Evolutionary conservation across 2,329 filamentous ascomycete genomes (phyloP).

Genomic region (Blastomyces silverae): DNA sequence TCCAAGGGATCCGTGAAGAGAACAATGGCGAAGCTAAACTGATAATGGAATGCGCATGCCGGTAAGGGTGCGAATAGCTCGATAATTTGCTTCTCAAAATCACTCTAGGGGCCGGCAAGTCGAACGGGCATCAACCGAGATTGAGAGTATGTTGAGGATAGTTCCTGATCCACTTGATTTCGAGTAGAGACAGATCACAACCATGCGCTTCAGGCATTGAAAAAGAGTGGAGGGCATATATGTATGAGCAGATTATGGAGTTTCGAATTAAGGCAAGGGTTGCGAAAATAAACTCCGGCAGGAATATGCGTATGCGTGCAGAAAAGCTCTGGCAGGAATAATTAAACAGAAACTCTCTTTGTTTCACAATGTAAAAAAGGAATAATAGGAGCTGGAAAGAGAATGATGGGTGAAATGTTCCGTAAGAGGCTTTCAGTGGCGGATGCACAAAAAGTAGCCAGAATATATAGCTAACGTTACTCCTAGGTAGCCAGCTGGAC

Average conservation of each 20-base stretch:
- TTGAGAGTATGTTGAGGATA: not conserved
- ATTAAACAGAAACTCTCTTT: not conserved
- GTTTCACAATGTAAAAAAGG: slow-evolving; percentile 8
- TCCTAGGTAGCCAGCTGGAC: not conserved
- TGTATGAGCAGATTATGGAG: not conserved
- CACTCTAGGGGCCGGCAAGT: not conserved
- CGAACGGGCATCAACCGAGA: not conserved
- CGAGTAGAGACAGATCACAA: not conserved
- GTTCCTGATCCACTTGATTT: not conserved
- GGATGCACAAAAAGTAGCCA: not conserved
- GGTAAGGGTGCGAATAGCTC: not conserved
- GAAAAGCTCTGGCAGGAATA: not conserved
- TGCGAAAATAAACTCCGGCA: not conserved
- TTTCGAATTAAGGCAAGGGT: not conserved
- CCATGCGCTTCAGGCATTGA: not conserved
- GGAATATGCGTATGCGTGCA: not conserved
- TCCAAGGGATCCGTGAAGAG: not conserved
- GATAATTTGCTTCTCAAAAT: not conserved
- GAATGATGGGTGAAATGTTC: not conserved
- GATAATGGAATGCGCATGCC: slow-evolving; percentile 1
- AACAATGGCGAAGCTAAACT: not conserved
- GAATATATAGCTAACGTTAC: not conserved
- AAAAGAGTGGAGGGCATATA: not conserved
- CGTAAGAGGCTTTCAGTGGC: not conserved
- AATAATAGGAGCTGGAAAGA: not conserved